Percentiles rank a stretch among this genome's conserved stretches.
Evolutionary conservation across 2,329 filamentous ascomycete species (phyloP).

Genomic region (Pestalotiopsis sp.): DNA sequence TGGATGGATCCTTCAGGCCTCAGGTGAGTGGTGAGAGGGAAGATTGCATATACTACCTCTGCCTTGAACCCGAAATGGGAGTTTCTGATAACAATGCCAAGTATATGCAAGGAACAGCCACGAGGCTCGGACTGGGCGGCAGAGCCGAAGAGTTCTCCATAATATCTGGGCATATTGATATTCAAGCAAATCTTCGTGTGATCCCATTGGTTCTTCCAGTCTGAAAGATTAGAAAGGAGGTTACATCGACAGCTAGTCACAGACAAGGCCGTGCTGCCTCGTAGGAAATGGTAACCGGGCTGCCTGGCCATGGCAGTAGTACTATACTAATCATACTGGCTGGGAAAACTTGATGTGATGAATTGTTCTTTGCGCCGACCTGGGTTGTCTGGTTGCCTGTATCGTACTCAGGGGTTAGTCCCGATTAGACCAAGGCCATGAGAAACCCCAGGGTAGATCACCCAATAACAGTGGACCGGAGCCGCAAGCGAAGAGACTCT

Average conservation of each 20-base stretch:
- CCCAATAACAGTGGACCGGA: background rate
- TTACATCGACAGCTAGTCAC: background rate
- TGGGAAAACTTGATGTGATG: background rate
- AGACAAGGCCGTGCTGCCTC: background rate
- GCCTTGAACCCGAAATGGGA: background rate
- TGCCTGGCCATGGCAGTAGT: background rate
- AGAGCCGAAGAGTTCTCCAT: background rate
- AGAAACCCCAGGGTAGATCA: constrained; percentile 1
- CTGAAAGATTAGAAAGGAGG: background rate
- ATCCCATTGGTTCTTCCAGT: background rate
- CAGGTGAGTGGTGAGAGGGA: background rate
- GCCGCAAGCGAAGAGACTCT: constrained; percentile 1
- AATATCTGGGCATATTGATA: background rate
- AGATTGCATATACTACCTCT: background rate
- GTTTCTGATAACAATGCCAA: background rate
- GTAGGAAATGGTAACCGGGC: background rate
- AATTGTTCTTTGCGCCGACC: background rate
- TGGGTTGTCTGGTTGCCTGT: background rate
- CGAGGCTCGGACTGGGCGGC: background rate
- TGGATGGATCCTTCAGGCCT: background rate
- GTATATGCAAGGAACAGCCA: background rate
- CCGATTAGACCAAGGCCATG: background rate
- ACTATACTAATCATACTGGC: background rate
- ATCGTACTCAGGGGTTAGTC: background rate
- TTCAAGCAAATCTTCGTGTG: background rate